A percentile compares a stretch with the other conserved stretches of the same genome.
These are phyloP conservation scores for Trametes maxima DNA, from an alignment of 768 basidiomycete genomes.

Conservation along the genomic window DNA sequence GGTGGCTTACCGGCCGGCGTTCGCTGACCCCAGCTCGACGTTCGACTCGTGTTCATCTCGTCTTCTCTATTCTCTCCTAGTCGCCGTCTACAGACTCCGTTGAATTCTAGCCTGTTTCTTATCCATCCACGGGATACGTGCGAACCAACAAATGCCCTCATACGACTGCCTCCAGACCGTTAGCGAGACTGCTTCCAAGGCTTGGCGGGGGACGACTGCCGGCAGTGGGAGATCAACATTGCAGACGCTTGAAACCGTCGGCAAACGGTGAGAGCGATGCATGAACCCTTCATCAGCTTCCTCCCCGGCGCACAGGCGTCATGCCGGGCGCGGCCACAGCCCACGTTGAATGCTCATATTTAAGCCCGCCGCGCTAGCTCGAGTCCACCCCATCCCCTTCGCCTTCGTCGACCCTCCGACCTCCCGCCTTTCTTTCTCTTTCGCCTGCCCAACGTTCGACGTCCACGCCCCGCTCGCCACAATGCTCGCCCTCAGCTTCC, in stretches of 20 bases:
- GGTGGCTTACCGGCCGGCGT: no score
- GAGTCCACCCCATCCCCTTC: not conserved
- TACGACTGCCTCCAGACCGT: no score
- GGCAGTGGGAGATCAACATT: no score
- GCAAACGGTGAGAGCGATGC: not conserved
- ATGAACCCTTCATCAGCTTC: not conserved
- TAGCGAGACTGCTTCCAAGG: no score
- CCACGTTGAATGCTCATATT: not conserved
- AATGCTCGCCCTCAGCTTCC: constrained; percentile 21
- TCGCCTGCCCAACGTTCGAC: not conserved
- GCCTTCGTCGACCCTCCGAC: not conserved
- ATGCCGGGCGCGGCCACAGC: not conserved
- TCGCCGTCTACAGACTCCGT: no score
- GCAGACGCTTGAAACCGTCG: not conserved
- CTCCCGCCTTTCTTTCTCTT: not conserved
- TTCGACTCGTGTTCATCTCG: no score
- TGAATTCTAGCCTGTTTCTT: no score
- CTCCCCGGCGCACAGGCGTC: not conserved
- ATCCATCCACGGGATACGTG: no score
- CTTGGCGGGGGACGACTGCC: not conserved
- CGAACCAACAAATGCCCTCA: no score
- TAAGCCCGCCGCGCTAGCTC: not conserved
- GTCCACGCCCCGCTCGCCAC: not conserved
- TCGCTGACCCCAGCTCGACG: no score
- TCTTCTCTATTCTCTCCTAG: no score